These are phyloP conservation scores for Didymella keratinophila DNA, from an alignment of 2,329 filamentous ascomycete species.

Conservation along the genomic window DNA sequence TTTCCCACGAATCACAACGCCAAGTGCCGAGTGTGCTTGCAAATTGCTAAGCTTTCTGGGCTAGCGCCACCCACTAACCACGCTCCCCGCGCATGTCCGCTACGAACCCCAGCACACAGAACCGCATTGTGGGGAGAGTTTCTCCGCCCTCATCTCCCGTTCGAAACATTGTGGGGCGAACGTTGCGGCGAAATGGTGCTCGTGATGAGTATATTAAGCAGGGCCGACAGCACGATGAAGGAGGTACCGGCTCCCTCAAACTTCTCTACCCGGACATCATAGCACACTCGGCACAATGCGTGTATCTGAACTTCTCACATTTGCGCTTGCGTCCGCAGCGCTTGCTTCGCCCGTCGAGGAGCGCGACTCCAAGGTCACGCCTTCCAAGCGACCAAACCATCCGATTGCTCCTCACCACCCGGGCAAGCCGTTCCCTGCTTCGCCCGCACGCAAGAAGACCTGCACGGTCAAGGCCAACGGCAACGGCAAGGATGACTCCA, in stretches of 20 bases:
- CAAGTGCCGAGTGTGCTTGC: slow-evolving; percentile 12
- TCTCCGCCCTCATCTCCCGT: slow-evolving; percentile 20
- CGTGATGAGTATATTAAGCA: slow-evolving; percentile 12
- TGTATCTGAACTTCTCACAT: slow-evolving; percentile 32
- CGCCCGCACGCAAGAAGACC: slow-evolving; percentile 47
- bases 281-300: slow-evolving; percentile 33
- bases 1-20: slow-evolving; percentile 13
- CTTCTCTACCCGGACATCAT: slow-evolving; percentile 4
- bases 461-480: slow-evolving; percentile 52
- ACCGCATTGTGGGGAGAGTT: slow-evolving; percentile 14
- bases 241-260: neutral
- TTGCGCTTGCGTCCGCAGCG: slow-evolving; percentile 36
- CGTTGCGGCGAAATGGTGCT: neutral
- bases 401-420: slow-evolving; percentile 48
- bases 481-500: slow-evolving; percentile 58
- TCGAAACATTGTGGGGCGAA: slow-evolving; percentile 2
- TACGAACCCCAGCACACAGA: neutral
- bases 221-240: neutral
- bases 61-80: slow-evolving; percentile 11
- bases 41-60: neutral
- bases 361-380: slow-evolving; percentile 14
- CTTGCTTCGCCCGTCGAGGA: slow-evolving; percentile 30
- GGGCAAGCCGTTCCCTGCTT: slow-evolving; percentile 44
- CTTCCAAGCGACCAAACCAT: slow-evolving; percentile 45
- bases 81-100: neutral